phyloP scores from a whole-genome alignment of 2,329 filamentous ascomycete species.

The Colletotrichum tanaceti region DNA sequence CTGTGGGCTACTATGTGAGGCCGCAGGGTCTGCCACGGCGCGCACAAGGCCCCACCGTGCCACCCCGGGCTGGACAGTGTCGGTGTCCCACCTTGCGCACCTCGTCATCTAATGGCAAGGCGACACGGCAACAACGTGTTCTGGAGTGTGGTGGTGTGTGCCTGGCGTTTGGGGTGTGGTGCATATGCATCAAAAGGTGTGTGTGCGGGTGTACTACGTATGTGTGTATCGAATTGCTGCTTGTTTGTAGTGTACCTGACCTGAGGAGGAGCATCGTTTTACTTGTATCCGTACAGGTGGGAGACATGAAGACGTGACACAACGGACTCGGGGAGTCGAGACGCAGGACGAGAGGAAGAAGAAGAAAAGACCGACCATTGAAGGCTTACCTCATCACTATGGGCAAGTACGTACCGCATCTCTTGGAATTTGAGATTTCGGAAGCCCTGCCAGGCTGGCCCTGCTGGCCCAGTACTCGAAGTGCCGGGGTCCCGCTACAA shows the following conservation, averaged over 20 bases:
- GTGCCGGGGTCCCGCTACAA: constrained; percentile 31
- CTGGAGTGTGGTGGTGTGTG: constrained; percentile 7
- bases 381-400: no score
- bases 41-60: neutral
- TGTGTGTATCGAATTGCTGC: neutral
- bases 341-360: no score
- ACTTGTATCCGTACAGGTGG: no score
- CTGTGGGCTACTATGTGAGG: neutral
- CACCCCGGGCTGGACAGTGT: constrained; percentile 4
- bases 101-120: constrained; percentile 9
- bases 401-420: constrained; percentile 7
- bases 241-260: constrained; percentile 9
- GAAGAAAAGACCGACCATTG: no score
- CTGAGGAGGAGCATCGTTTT: neutral
- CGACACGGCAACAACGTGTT: constrained; percentile 9
- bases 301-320: constrained; percentile 8
- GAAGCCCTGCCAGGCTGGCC: neutral
- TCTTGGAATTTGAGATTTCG: constrained; percentile 17
- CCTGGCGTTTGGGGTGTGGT: neutral
- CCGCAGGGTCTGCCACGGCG: constrained; percentile 28
- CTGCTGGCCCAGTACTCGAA: constrained; percentile 24
- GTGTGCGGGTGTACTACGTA: neutral
- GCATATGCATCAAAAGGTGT: neutral
- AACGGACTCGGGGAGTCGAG: neutral
- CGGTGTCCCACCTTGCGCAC: neutral